Evolutionary conservation across 1,284 basidiomycete genomes (phyloP).

Genomic region (Exobasidium cylindrosporum): DNA sequence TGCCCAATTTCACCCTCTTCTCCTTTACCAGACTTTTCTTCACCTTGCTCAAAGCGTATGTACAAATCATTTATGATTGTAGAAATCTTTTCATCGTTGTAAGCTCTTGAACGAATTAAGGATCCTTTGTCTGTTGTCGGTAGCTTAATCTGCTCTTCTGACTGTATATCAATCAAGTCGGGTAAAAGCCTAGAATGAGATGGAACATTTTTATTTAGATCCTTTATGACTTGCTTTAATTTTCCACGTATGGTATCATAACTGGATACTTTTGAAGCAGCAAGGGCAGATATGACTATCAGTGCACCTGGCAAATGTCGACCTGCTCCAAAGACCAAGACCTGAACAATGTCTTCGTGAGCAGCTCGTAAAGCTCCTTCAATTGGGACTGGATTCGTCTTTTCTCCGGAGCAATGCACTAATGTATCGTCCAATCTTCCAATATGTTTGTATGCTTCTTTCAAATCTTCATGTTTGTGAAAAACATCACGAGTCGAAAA

Average conservation of each 20-base stretch:
- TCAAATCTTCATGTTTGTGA: conserved; percentile 57
- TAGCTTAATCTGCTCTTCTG: neutral
- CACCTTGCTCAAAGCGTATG: neutral
- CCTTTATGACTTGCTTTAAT: neutral
- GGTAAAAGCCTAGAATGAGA: conserved; percentile 4
- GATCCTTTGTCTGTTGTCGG: conserved; percentile 7
- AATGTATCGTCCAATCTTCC: conserved; percentile 66
- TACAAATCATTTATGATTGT: neutral
- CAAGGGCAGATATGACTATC: conserved; percentile 63
- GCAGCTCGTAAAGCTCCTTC: conserved; percentile 51
- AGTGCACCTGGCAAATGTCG: conserved; percentile 62
- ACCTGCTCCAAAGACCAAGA: conserved; percentile 64
- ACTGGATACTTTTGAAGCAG: conserved; percentile 29
- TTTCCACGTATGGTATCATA: neutral
- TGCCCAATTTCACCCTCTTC: neutral
- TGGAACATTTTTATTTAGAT: neutral
- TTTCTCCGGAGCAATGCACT: conserved; percentile 52
- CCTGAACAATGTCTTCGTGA: conserved; percentile 59
- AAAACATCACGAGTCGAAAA: conserved; percentile 67
- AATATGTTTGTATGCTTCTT: conserved; percentile 62
- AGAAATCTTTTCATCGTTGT: neutral
- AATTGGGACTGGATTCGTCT: conserved; percentile 40
- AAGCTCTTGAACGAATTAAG: neutral
- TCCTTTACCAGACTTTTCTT: conserved; percentile 33
- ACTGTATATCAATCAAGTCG: neutral